Evolutionary conservation across 1,284 basidiomycete genomes (phyloP).

Genomic region (Hypsizygus ulmarius): DNA sequence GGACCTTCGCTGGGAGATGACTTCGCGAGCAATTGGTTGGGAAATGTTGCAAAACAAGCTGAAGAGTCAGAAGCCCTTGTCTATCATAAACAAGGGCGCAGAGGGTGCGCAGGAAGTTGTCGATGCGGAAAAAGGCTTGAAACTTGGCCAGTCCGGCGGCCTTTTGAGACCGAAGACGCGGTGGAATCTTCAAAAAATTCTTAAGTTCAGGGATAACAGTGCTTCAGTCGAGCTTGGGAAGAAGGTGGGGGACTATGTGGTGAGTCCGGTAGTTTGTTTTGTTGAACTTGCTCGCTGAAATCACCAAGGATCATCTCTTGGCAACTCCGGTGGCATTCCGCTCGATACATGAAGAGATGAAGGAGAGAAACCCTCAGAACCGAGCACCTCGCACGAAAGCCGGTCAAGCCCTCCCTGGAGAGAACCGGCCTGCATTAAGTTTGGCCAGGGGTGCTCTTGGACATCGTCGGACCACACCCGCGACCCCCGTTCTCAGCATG

Average conservation of each 20-base stretch:
- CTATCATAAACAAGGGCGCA: constrained; percentile 50
- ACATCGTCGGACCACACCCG: constrained; percentile 31
- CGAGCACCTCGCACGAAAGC: constrained; percentile 38
- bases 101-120: constrained; percentile 46
- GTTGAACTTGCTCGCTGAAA: neutral
- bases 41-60: constrained; percentile 64
- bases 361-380: constrained; percentile 28
- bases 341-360: constrained; percentile 36
- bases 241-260: constrained; percentile 49
- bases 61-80: constrained; percentile 39
- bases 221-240: constrained; percentile 41
- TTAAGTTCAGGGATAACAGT: constrained; percentile 50
- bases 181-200: constrained; percentile 68
- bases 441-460: constrained; percentile 47
- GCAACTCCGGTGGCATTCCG: constrained; percentile 48
- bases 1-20: constrained; percentile 86
- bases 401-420: constrained; percentile 48
- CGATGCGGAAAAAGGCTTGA: constrained; percentile 42
- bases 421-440: constrained; percentile 45
- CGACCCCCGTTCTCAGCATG: constrained; percentile 29
- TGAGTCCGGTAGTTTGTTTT: constrained; percentile 29
- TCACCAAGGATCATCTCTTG: constrained; percentile 47
- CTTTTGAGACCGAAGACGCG: constrained; percentile 58
- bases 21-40: constrained; percentile 79
- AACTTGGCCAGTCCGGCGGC: constrained; percentile 34